Evolutionary conservation across 768 basidiomycete species (phyloP).

Genomic region (Boletus reticulatus): DNA sequence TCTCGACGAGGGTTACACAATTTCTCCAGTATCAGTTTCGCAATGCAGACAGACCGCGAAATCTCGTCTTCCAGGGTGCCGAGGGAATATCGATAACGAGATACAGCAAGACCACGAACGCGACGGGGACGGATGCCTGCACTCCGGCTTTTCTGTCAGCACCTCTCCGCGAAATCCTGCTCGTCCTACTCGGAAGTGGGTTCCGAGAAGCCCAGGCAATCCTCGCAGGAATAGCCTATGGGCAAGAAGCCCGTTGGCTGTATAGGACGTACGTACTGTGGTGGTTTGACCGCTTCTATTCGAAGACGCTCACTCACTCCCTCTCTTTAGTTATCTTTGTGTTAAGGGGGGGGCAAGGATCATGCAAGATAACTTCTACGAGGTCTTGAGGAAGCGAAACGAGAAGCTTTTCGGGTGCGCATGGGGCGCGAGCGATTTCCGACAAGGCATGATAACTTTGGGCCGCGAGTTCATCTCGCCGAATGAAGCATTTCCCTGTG

Average conservation of each 20-base stretch:
- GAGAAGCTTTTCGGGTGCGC: too few species aligned
- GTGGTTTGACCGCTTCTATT: too few species aligned
- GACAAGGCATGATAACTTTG: too few species aligned
- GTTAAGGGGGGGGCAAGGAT: too few species aligned
- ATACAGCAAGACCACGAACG: constrained; percentile 6
- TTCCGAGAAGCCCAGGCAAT: constrained; percentile 5
- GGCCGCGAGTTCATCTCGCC: too few species aligned
- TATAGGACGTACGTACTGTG: neutral
- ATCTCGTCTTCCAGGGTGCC: neutral
- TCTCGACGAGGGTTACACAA: neutral
- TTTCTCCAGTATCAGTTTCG: constrained; percentile 2
- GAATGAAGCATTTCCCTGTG: too few species aligned
- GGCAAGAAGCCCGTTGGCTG: neutral
- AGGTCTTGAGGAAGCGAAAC: too few species aligned
- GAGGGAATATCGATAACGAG: neutral
- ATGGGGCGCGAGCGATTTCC: too few species aligned
- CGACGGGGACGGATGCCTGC: neutral
- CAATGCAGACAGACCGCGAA: neutral
- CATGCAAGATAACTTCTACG: too few species aligned
- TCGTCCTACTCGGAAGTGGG: neutral
- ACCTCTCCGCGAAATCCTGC: neutral
- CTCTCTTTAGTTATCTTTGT: too few species aligned
- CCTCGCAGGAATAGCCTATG: neutral
- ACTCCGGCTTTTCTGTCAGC: neutral
- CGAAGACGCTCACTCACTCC: too few species aligned